Percentiles rank a stretch among this genome's conserved stretches.
Evolutionary conservation across 768 basidiomycete genomes (phyloP).

Genomic region (Stropharia rugosoannulata): DNA sequence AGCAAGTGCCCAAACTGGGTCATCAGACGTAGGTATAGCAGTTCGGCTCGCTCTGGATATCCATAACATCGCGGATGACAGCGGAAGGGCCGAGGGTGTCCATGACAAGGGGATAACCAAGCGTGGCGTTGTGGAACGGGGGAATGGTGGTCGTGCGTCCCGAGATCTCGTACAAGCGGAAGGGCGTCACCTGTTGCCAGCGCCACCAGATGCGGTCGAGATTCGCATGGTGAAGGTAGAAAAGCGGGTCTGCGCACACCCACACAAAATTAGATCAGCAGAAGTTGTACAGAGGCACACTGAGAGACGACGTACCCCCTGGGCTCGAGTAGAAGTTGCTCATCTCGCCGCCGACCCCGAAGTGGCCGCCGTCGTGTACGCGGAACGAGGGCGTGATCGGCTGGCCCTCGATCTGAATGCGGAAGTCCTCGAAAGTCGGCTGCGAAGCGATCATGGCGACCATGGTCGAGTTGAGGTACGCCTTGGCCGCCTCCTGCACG

Average conservation of each 20-base stretch:
- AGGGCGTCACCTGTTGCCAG: conserved; percentile 28
- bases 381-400: conserved; percentile 25
- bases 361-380: conserved; percentile 34
- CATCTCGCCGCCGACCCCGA: conserved; percentile 28
- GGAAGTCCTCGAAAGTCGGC: conserved; percentile 28
- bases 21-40: conserved; percentile 26
- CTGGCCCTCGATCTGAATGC: conserved; percentile 31
- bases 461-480: conserved; percentile 12
- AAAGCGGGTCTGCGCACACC: conserved; percentile 17
- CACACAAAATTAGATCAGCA: not conserved
- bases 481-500: conserved; percentile 19
- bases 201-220: conserved; percentile 39
- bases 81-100: conserved; percentile 23
- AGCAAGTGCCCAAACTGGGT: too few species aligned
- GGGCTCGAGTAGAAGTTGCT: conserved; percentile 33
- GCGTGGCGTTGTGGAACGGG: conserved; percentile 29
- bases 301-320: conserved; percentile 24
- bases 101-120: conserved; percentile 30
- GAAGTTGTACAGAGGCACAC: not conserved
- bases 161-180: conserved; percentile 31
- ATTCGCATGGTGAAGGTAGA: conserved; percentile 37
- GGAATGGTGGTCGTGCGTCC: conserved; percentile 29
- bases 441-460: conserved; percentile 19
- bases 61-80: conserved; percentile 31
- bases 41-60: conserved; percentile 25